phyloP scores from a whole-genome alignment of 2,329 filamentous ascomycete genomes.

The Paramyrothecium roridum region DNA sequence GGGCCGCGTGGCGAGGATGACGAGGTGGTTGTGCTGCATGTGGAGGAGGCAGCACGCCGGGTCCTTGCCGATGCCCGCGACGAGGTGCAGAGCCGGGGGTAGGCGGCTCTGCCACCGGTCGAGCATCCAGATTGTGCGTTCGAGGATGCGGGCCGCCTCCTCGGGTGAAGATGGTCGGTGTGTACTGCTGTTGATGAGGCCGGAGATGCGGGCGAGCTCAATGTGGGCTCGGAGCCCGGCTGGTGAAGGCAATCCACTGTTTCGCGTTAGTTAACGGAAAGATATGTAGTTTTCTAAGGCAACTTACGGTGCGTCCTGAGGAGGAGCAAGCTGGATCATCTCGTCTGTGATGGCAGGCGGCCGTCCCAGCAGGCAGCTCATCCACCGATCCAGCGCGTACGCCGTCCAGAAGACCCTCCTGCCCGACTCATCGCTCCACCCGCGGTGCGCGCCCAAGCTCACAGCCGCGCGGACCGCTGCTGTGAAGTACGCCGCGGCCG shows the following conservation, averaged over 20 bases:
- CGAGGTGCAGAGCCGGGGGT: conserved; percentile 33
- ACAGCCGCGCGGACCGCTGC: conserved; percentile 45
- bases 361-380: conserved; percentile 47
- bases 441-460: conserved; percentile 45
- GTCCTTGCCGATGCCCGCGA: conserved; percentile 32
- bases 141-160: conserved; percentile 24
- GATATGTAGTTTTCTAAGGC: not conserved
- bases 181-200: conserved; percentile 45
- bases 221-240: conserved; percentile 43
- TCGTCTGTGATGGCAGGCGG: conserved; percentile 44
- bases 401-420: conserved; percentile 51
- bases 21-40: conserved; percentile 47
- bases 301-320: conserved; percentile 37
- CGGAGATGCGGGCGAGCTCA: conserved; percentile 43
- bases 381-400: conserved; percentile 46
- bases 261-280: not conserved
- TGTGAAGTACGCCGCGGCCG: conserved; percentile 44
- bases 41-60: conserved; percentile 42
- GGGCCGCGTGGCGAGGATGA: conserved; percentile 46
- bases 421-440: conserved; percentile 37
- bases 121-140: conserved; percentile 38
- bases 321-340: conserved; percentile 39
- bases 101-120: conserved; percentile 36
- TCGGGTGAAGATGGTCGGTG: conserved; percentile 35
- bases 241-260: conserved; percentile 39